These are phyloP conservation scores for Entophlyctis luteolus DNA, from an alignment of 192 early-diverging fungal species.

Conservation along the genomic window DNA sequence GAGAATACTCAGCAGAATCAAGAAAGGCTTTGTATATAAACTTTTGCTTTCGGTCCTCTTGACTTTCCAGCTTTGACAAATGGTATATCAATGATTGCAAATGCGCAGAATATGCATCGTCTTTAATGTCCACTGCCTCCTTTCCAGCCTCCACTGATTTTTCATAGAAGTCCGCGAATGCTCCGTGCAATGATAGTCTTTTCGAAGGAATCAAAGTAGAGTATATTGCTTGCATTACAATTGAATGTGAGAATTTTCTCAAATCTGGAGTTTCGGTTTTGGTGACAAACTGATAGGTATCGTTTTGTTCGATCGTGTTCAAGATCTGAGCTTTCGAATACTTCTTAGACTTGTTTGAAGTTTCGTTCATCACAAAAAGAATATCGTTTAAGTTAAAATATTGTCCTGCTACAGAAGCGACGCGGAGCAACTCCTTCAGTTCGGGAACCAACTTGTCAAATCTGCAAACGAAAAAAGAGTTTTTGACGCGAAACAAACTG, in stretches of 20 bases:
- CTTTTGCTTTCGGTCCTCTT: not conserved
- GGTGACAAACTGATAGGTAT: conserved; percentile 13
- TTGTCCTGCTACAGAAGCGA: conserved; percentile 4
- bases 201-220: conserved; percentile 3
- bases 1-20: conserved; percentile 12
- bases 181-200: not conserved
- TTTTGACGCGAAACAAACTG: not conserved
- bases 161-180: conserved; percentile 7
- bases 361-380: not conserved
- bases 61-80: conserved; percentile 1
- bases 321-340: not conserved
- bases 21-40: conserved; percentile 17
- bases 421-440: conserved; percentile 8
- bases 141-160: not conserved
- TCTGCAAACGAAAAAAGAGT: not conserved
- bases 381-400: conserved; percentile 17
- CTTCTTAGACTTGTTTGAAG: not conserved
- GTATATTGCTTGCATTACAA: conserved; percentile 12
- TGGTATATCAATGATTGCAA: not conserved
- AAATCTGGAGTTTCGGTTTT: conserved; percentile 1
- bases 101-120: not conserved
- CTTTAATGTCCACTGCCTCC: not conserved
- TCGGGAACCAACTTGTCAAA: conserved; percentile 4
- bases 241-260: conserved; percentile 10
- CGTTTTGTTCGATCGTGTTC: not conserved